Base-by-base conservation (phyloP, 2,329 filamentous ascomycete genomes). In the Coccinonectria pachysandricola region DNA sequence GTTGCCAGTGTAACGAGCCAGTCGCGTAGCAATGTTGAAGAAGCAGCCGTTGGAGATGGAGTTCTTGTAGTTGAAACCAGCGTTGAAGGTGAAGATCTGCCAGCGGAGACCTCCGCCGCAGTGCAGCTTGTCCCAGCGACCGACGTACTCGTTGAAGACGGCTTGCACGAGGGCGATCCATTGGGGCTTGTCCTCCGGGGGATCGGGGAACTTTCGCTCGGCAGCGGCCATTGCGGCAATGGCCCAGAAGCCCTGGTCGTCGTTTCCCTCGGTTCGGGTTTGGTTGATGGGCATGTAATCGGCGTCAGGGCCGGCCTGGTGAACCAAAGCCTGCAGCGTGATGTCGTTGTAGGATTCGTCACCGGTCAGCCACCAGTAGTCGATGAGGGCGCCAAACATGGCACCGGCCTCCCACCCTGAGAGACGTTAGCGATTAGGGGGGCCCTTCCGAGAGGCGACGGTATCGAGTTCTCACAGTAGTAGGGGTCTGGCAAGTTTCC, bases 191-290 rank as follows among this genome's bases (percentile, higher is more conserved):
- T 66, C 68, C 0, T 60, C 38, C 0, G 71, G 65, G 4, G 79
- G 77, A 42, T 85, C 68, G 2, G 78, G 77, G 44, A 80, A 88
- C 36, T 75, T 75, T 43, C 77, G 71, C 54, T 92, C 84, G 19
- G 79, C 78, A 3, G 84, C 84, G 7, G 71, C 69, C 64, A 92
- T 80, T 34, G 78, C 80, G 1, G 83, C 73, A 62, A 91, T 68
- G n/a, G 71, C 81, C 84, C 84, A 92, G 56, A 91, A 88, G 5
- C 80, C 77, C 52, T 84, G 79, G 42, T 84, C 79, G 37, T 85
- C 79, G 53, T 83, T 84, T 37, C 78, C 78, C 35, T 68, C 53
- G 2, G 65, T 66, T 24, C 59, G 53, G 6, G 71, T 75, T 50
- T 77, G 73, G 51, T 78, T 79, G n/a, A 51, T 46, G 3, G 78